Evolutionary conservation across 2,329 filamentous ascomycete genomes (phyloP).

Genomic region (Fusarium scirpi): DNA sequence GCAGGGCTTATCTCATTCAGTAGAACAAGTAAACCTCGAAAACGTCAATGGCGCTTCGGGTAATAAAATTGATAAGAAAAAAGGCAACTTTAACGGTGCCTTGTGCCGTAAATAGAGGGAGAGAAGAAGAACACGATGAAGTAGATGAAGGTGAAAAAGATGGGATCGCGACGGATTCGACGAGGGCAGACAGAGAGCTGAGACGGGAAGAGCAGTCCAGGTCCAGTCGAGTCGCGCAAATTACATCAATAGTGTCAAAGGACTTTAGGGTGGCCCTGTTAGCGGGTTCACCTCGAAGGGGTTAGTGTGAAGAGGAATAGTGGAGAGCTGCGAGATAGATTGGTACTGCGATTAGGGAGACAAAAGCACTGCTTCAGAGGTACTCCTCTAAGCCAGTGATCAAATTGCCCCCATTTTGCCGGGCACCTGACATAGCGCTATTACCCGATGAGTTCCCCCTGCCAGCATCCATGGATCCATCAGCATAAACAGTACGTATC

Average conservation of each 20-base stretch:
- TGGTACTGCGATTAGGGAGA: slow-evolving; percentile 18
- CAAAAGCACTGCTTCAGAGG: neutral
- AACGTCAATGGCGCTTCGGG: slow-evolving; percentile 31
- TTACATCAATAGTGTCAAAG: slow-evolving; percentile 49
- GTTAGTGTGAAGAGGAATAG: slow-evolving; percentile 34
- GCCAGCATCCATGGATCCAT: slow-evolving; percentile 6
- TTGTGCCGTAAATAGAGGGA: slow-evolving; percentile 34
- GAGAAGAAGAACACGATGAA: slow-evolving; percentile 34
- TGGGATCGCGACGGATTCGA: slow-evolving; percentile 41
- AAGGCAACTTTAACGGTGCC: slow-evolving; percentile 25
- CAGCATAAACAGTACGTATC: slow-evolving; percentile 25
- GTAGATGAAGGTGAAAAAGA: slow-evolving; percentile 43
- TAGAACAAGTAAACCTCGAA: slow-evolving; percentile 19
- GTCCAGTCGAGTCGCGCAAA: slow-evolving; percentile 44
- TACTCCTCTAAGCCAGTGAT: slow-evolving; percentile 28
- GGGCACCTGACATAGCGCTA: slow-evolving; percentile 40
- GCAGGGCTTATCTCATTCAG: slow-evolving; percentile 43
- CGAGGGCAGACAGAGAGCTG: slow-evolving; percentile 35
- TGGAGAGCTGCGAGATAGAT: slow-evolving; percentile 47
- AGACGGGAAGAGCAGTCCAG: slow-evolving; percentile 39
- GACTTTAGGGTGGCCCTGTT: slow-evolving; percentile 46
- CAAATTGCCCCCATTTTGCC: slow-evolving; percentile 40
- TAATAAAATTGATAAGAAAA: slow-evolving; percentile 19
- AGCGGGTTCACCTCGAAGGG: slow-evolving; percentile 35
- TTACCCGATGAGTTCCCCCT: slow-evolving; percentile 35